Evolutionary conservation across 169 alveolate genomes (phyloP).

Genomic region (Cryptosporidium sp.): DNA sequence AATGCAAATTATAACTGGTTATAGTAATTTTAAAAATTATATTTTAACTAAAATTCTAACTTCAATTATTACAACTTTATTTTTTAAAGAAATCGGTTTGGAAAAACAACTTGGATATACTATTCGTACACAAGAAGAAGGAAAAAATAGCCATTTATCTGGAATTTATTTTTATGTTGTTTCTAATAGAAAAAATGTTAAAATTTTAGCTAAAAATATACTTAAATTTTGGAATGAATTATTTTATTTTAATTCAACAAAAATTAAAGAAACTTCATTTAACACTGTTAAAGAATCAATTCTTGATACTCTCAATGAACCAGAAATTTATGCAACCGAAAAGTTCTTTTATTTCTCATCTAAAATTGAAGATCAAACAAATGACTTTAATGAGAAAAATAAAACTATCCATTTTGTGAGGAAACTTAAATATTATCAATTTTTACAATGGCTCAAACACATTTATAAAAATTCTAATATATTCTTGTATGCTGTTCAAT

Average conservation of each 20-base stretch:
- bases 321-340: neutral
- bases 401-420: neutral
- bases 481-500: slow-evolving; percentile 21
- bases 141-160: neutral
- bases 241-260: neutral
- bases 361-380: neutral
- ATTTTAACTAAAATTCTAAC: slow-evolving; percentile 1
- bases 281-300: neutral
- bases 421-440: slow-evolving; percentile 5
- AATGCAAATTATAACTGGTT: neutral
- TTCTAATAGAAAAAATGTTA: slow-evolving; percentile 3
- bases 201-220: slow-evolving; percentile 1
- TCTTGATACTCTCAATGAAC: neutral
- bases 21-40: neutral
- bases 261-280: neutral
- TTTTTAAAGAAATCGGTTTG: slow-evolving; percentile 28
- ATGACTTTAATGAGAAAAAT: neutral
- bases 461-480: neutral
- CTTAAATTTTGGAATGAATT: slow-evolving; percentile 31
- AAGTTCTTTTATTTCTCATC: neutral
- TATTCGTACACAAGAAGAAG: neutral
- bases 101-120: slow-evolving; percentile 20
- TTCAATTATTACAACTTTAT: neutral
- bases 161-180: slow-evolving; percentile 2
- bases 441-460: slow-evolving; percentile 2